Conservation (phyloP, 805 yeast genomes). For the Starmerella bacillaris region DNA sequence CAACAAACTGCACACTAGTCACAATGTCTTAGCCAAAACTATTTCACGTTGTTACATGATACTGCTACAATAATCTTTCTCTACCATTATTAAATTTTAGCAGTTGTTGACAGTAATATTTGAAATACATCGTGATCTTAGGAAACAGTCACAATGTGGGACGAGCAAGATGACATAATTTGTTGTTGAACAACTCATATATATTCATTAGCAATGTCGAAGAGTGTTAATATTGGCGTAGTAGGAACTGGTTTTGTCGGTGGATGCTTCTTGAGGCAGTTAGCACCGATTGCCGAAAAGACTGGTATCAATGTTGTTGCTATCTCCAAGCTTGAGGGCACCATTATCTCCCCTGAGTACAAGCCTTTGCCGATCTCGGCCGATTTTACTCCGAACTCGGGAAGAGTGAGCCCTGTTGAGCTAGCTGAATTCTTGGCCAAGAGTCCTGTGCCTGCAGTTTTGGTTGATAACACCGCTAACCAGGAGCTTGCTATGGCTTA, state of each 20-base stretch:
- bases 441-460: slow-evolving; percentile 57
- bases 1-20: no score
- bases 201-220: not conserved
- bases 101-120: no score
- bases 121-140: no score
- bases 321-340: slow-evolving; percentile 56
- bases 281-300: slow-evolving; percentile 30
- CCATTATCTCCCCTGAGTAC: slow-evolving; percentile 52
- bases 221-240: slow-evolving; percentile 38
- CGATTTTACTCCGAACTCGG: slow-evolving; percentile 31
- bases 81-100: no score
- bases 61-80: no score
- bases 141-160: no score
- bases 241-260: slow-evolving; percentile 94
- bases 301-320: slow-evolving; percentile 61
- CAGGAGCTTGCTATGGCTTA: slow-evolving; percentile 59
- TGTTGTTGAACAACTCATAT: no score
- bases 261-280: slow-evolving; percentile 70
- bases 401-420: slow-evolving; percentile 37
- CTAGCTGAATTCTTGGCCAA: slow-evolving; percentile 44
- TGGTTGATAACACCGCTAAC: slow-evolving; percentile 89
- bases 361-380: slow-evolving; percentile 52
- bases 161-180: no score
- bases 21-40: no score
- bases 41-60: no score